A percentile compares a stretch with the other conserved stretches of the same genome.
Conservation (phyloP, 1,139 yeast genomes). For the Magnusiomyces clavatus region DNA sequence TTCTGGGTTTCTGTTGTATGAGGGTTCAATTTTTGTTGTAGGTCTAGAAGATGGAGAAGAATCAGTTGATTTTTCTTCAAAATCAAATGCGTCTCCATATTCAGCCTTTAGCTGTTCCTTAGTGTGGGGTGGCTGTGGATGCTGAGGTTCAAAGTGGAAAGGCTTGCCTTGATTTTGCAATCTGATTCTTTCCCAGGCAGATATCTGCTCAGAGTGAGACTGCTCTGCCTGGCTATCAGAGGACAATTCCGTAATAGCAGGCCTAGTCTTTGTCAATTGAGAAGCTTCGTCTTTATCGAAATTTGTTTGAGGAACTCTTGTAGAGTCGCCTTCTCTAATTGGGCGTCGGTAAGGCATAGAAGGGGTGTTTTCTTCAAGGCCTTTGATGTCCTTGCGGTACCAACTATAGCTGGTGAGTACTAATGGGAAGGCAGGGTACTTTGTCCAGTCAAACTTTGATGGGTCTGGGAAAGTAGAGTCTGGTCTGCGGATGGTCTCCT, state of each 20-base stretch:
- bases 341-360: slow-evolving; percentile 1
- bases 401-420: slow-evolving; percentile 5
- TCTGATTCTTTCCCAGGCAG: slow-evolving; percentile 14
- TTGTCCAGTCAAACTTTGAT: slow-evolving; percentile 10
- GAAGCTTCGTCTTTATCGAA: neutral
- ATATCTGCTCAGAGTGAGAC: neutral
- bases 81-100: too few species aligned
- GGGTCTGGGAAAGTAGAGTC: slow-evolving; percentile 13
- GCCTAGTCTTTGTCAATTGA: slow-evolving; percentile 2
- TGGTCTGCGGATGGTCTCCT: slow-evolving; percentile 9
- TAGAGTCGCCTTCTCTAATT: neutral
- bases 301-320: slow-evolving; percentile 5
- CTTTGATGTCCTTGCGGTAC: slow-evolving; percentile 8
- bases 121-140: slow-evolving; percentile 4
- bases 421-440: slow-evolving; percentile 12
- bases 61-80: too few species aligned
- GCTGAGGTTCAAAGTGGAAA: slow-evolving; percentile 14
- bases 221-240: neutral
- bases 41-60: too few species aligned
- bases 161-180: slow-evolving; percentile 10
- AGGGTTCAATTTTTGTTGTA: too few species aligned
- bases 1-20: too few species aligned
- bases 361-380: slow-evolving; percentile 1
- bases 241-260: neutral
- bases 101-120: too few species aligned